These are phyloP conservation scores for Acer campestre DNA, from an alignment of 345 rosid genomes.

Conservation along the genomic window DNA sequence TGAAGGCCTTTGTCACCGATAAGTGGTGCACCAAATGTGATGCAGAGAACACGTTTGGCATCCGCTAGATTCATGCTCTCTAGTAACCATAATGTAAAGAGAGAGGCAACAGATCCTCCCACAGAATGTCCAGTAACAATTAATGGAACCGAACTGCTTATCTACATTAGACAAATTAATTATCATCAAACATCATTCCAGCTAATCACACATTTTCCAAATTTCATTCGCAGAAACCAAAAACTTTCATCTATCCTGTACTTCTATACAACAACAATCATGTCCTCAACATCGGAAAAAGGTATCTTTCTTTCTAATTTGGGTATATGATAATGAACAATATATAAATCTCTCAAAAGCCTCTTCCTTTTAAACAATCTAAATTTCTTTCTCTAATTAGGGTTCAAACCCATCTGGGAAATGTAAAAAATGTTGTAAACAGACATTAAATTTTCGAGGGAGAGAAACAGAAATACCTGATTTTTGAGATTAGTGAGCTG, in stretches of 20 bases:
- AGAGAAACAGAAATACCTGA: constrained; percentile 35
- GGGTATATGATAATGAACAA: background rate
- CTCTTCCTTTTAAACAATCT: background rate
- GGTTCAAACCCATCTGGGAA: background rate
- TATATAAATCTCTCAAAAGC: background rate
- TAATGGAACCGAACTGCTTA: constrained; percentile 12
- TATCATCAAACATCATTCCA: background rate
- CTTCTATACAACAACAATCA: background rate
- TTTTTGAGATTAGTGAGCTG: constrained; percentile 37
- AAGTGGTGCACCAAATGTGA: constrained; percentile 73
- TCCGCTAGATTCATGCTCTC: constrained; percentile 24
- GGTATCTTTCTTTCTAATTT: background rate
- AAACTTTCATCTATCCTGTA: background rate
- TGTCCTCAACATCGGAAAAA: background rate
- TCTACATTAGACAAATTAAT: background rate
- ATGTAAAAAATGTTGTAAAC: background rate
- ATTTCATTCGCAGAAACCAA: background rate
- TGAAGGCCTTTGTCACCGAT: constrained; percentile 46
- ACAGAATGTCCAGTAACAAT: constrained; percentile 60
- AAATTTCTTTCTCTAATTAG: background rate
- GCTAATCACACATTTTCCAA: background rate
- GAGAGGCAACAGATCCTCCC: constrained; percentile 76
- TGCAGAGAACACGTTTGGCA: constrained; percentile 48
- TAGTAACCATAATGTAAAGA: constrained; percentile 66
- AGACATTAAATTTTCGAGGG: background rate